A percentile compares a stretch with the other conserved stretches of the same genome.
phyloP scores from a whole-genome alignment of 1,284 basidiomycete genomes.

The Lignosus rhinocerotis region DNA sequence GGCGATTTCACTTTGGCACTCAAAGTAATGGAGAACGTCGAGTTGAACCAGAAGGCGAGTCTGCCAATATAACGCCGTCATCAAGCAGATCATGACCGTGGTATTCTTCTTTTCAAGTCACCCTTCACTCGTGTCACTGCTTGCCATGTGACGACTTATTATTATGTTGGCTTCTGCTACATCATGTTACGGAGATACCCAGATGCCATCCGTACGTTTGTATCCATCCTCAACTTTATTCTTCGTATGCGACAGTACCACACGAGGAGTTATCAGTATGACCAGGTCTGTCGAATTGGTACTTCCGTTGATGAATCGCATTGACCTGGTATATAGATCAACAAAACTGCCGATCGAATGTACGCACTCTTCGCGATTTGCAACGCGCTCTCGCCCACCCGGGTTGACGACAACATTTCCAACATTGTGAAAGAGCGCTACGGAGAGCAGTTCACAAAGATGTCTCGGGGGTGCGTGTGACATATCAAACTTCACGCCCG shows the following conservation, averaged over 20 bases:
- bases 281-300: slow-evolving; percentile 61
- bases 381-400: slow-evolving; percentile 86
- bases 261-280: slow-evolving; percentile 94
- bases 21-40: slow-evolving; percentile 93
- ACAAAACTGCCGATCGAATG: slow-evolving; percentile 97
- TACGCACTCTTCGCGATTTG: slow-evolving; percentile 94
- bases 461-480: slow-evolving; percentile 71
- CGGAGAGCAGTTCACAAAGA: slow-evolving; percentile 86
- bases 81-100: neutral
- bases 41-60: slow-evolving; percentile 79
- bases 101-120: slow-evolving; percentile 49
- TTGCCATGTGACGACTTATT: slow-evolving; percentile 93
- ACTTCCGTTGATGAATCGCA: neutral
- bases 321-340: slow-evolving; percentile 61
- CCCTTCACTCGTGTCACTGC: slow-evolving; percentile 91
- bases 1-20: slow-evolving; percentile 96
- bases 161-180: slow-evolving; percentile 96
- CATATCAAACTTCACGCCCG: neutral
- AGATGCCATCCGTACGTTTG: slow-evolving; percentile 93
- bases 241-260: slow-evolving; percentile 94
- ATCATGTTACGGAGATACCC: slow-evolving; percentile 93
- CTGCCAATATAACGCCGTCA: neutral
- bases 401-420: slow-evolving; percentile 93
- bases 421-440: slow-evolving; percentile 93
- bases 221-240: slow-evolving; percentile 92